Percentiles rank a stretch among this genome's conserved stretches.
Evolutionary conservation across 805 yeast species (phyloP).

Genomic region (Ogataea pini): DNA sequence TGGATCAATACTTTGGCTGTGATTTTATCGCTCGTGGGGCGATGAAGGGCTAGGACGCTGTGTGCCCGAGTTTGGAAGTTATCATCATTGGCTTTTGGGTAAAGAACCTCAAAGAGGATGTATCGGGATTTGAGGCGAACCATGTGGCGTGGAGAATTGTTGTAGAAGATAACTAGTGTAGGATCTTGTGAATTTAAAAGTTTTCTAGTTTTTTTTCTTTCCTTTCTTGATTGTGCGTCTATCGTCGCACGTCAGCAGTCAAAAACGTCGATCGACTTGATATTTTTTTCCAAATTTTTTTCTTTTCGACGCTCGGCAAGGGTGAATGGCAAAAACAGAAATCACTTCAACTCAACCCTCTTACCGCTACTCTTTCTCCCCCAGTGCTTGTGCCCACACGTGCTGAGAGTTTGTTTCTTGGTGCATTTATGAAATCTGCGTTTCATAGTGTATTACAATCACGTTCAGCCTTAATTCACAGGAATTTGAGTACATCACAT

Average conservation of each 20-base stretch:
- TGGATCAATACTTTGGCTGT: conserved; percentile 51
- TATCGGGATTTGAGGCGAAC: conserved; percentile 88
- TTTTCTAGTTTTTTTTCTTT: no score
- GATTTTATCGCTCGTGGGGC: conserved; percentile 48
- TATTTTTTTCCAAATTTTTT: conserved; percentile 10
- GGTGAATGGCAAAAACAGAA: conserved; percentile 10
- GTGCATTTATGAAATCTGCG: conserved; percentile 6
- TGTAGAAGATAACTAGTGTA: no score
- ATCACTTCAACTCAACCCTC: neutral
- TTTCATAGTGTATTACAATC: conserved; percentile 8
- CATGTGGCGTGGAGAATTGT: no score
- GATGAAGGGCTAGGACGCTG: conserved; percentile 49
- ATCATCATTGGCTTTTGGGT: conserved; percentile 46
- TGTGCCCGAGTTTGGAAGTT: conserved; percentile 34
- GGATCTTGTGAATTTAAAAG: no score
- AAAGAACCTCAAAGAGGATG: conserved; percentile 73
- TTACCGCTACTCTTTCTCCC: neutral
- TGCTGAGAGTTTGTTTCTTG: neutral
- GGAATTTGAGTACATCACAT: conserved; percentile 8
- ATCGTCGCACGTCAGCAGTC: conserved; percentile 10
- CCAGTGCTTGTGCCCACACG: neutral
- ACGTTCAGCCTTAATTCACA: neutral
- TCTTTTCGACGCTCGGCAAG: conserved; percentile 2
- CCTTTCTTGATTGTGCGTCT: no score
- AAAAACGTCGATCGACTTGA: no score